Base-by-base conservation (phyloP, 2,329 filamentous ascomycete genomes). In the Colletotrichum caudatum region DNA sequence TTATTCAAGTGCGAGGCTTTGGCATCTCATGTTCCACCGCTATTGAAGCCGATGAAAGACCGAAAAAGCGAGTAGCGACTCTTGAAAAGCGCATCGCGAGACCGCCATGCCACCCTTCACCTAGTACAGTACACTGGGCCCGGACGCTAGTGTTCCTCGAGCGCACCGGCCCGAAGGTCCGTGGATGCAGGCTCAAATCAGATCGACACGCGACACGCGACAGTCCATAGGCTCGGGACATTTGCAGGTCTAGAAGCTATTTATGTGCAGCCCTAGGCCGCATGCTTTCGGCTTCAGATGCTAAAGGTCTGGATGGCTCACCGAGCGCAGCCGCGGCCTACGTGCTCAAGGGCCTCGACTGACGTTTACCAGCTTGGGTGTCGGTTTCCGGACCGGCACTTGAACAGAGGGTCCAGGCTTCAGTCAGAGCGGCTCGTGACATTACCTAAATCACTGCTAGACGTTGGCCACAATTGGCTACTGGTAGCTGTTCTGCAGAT, bases 131-230 rank as follows among this genome's bases (percentile, higher is more conserved):
- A 16, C 3, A 33, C 41, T 33, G 11, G 5, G 50, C 26, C 41
- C 20, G 39, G 33, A 14, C 41, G n/a, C 35, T 23, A n/a, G 6
- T 3, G 8, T 50, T 16, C 35, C 26, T 57, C 20, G 41, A 26
- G 23, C 61, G 33, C 64, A n/a, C 56, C 57, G 68, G 68, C 14
- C 48, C 33, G 33, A 37, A 2, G 48, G 33, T 33, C 62, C 48
- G 39, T 16, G 37, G n/a, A 51, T 50, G 56, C 56, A 16, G 29
- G 23, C n/a, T 53, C 7, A 18, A 18, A 18, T 26, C 33, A 23
- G 35, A 51, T 26, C 20, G 6, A 3, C 20, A 48, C 3, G 46
- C 20, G 14, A 6, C n/a, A n/a, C 41, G 26, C 20, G 20, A 3
- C 8, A 7, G 14, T 2, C 26, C 12, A 23, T 14, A 23, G 44